Base-by-base conservation (phyloP, 2,329 filamentous ascomycete genomes). In the Arthrobotrys pseudoclavata region DNA sequence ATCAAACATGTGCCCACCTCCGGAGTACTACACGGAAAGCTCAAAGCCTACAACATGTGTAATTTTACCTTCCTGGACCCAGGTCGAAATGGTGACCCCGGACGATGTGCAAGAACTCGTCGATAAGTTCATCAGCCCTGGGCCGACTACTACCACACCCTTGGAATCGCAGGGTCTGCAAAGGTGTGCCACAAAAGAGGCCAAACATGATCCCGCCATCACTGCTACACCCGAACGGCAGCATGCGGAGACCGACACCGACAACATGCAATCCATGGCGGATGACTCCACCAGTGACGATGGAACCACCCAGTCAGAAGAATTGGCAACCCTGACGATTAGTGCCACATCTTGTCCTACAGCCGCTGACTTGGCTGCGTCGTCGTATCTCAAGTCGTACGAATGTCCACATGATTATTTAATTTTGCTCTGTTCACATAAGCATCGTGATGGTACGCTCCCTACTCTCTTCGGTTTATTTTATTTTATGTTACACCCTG, bases 391-490 rank as follows among this genome's bases (percentile, higher is more conserved):
- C 40, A 86, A 84, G 34, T 86, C 90, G 20, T 88, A 89, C 4
- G 87, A 91, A 3, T 94, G 90, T 80, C 93, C 94, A 2, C 95
- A 98, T 86, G 88, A 89, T 78, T 94, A 91, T 80, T 88, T 98
- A 26, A 93, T 99, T 82, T 89, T 99, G 62, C 90, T 99, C 82
- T 99, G 96, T 86, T 97, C 92, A 53, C 96, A 98, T 83, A 90
- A 89, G 82, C 97, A 93, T n/a, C 91, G 96, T 79, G 96, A 98
- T 84, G 75, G 68, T 72, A 77, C 13, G 71, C 6, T 26, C 37
- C 29, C 13, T 9, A 4, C 15, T 2, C 15, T 63, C 34, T 9
- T 24, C 31, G 1, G 10, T n/a, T 63, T 42, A 40, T 20, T 53
- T 48, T 13, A 2, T 29, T 29, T 34, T 37, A 20, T 20, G 24